phyloP scores from a whole-genome alignment of 768 basidiomycete species.

The Amanita pseudoporphyria region DNA sequence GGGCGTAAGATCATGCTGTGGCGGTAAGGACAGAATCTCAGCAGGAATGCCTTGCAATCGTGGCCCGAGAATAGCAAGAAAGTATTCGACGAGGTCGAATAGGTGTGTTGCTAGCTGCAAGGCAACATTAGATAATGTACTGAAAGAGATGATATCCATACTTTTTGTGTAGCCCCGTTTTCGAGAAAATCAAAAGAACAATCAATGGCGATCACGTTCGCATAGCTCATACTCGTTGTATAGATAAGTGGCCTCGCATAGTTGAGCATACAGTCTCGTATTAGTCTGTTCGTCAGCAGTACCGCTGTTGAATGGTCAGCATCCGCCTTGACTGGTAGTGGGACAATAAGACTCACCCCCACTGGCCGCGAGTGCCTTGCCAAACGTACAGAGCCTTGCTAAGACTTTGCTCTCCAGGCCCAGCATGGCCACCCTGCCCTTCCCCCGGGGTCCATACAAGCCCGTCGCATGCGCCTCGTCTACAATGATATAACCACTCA shows the following conservation, averaged over 20 bases:
- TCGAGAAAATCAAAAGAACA: conserved; percentile 75
- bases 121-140: neutral
- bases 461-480: conserved; percentile 96
- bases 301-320: conserved; percentile 40
- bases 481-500: conserved; percentile 65
- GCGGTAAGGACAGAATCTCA: conserved; percentile 27
- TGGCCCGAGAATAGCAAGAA: conserved; percentile 23
- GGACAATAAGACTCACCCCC: conserved; percentile 53
- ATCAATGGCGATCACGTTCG: conserved; percentile 66
- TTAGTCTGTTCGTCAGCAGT: conserved; percentile 56
- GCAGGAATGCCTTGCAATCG: conserved; percentile 24
- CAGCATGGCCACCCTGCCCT: conserved; percentile 61
- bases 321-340: neutral
- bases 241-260: conserved; percentile 90
- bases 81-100: conserved; percentile 34
- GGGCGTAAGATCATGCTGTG: conserved; percentile 39
- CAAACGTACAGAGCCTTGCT: conserved; percentile 83
- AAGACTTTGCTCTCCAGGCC: conserved; percentile 66
- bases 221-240: conserved; percentile 75
- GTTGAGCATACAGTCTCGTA: conserved; percentile 82
- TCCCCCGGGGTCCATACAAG: conserved; percentile 70
- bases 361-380: conserved; percentile 78
- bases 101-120: conserved; percentile 24
- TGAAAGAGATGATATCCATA: conserved; percentile 14
- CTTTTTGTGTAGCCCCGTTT: conserved; percentile 53